Evolutionary conservation across 768 basidiomycete genomes (phyloP), one percentile per base, ranked within the genome.

Genomic region (Lactarius sanguifluus): DNA sequence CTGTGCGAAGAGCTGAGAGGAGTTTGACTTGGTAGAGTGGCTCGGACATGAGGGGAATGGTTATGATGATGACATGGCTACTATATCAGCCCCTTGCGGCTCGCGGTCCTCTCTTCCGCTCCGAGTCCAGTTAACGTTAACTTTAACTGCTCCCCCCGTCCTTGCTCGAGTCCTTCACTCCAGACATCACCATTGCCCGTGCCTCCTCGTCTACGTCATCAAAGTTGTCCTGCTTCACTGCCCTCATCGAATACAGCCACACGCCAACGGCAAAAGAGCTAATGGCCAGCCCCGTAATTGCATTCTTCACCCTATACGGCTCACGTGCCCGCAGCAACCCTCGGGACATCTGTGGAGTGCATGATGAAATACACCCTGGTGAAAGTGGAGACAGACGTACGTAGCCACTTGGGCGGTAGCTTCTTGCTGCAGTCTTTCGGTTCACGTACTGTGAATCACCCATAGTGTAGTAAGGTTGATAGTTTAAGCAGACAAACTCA

Each of bases 241-340:
- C 95, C 36, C 86, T 85, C 73, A 98, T 96, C 20, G 94, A 95
- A 78, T 98, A 98, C 5, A 87, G 82, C 86, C 93, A 98, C 10
- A 97, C 87, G 32, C 88, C 90, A 16, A 86, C 83, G 34, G 86
- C 88, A 74, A 97, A 96, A 0, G 83, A 82, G 32, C 86, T 83
- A 54, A 98, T 82, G 3, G 81, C 72, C 55, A 87, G 69, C 9
- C 96, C 96, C 0, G 90, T 92, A 57, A 96, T 43, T 20, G 88
- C 85, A 75, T 98, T 98, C 70, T 83, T 83, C 47, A 90, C 47
- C 38, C 86, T 85, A 78, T 90, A 98, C 15, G 92, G 96, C 68
- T 84, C 85, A 23, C 96, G 87, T 4, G 96, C 96, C 64, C 96
- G 90, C 76, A 85, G 79, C 54, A 98, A 85, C 56, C 94, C 94